A percentile compares a stretch with the other conserved stretches of the same genome.
These are phyloP conservation scores for Microstegium vimineum DNA, from an alignment of 176 grass and related monocot genomes.

Conservation along the genomic window DNA sequence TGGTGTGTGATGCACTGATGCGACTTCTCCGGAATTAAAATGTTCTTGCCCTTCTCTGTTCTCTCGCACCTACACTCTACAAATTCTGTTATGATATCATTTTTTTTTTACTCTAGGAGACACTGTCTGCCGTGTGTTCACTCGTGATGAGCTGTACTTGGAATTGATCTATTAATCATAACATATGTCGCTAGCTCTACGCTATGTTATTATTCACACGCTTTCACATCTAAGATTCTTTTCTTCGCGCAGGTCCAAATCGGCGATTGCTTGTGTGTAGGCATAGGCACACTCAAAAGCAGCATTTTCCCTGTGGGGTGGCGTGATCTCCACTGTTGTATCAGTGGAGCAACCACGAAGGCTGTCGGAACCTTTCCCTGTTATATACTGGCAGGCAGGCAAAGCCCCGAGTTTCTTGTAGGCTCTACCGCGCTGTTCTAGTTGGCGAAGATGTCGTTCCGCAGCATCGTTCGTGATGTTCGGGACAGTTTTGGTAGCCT, in stretches of 20 bases:
- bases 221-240: conserved; percentile 31
- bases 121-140: not conserved
- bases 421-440: not conserved
- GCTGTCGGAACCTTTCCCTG: not conserved
- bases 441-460: conserved; percentile 68
- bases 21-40: not conserved
- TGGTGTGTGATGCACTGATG: not conserved
- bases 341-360: conserved; percentile 6
- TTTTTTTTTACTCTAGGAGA: not conserved
- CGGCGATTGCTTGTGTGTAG: not conserved
- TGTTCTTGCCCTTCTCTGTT: not conserved
- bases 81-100: not conserved
- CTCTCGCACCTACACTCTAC: not conserved
- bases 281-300: not conserved
- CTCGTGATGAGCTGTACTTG: not conserved
- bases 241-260: conserved; percentile 29
- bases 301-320: not conserved
- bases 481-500: conserved; percentile 84
- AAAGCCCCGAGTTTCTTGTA: conserved; percentile 8
- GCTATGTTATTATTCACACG: conserved; percentile 6
- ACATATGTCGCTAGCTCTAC: not conserved
- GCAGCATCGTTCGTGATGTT: conserved; percentile 82
- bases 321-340: conserved; percentile 27
- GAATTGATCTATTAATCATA: not conserved
- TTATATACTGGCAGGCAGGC: not conserved